Conservation (phyloP, 768 basidiomycete species). For the Lactarius psammicola region DNA sequence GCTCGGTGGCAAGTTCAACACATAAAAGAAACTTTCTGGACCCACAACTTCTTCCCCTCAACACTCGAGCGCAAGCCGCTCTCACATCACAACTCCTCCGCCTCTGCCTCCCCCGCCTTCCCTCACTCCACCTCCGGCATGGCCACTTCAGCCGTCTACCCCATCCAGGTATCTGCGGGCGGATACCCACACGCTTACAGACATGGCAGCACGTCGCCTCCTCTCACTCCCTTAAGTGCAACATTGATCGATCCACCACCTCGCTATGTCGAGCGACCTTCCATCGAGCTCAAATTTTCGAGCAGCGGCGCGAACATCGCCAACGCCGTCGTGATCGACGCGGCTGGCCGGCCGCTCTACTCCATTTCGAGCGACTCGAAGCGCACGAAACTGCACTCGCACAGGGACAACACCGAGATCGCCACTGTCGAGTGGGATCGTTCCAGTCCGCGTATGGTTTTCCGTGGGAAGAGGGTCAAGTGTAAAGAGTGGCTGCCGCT, state of each 20-base stretch:
- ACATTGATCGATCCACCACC: constrained; percentile 6
- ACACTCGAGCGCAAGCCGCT: constrained; percentile 11
- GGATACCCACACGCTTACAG: constrained; percentile 4
- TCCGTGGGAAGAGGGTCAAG: constrained; percentile 14
- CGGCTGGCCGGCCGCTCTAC: constrained; percentile 9
- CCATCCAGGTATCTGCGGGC: constrained; percentile 22
- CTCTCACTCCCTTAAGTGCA: constrained; percentile 1
- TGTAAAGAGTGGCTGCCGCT: constrained; percentile 24
- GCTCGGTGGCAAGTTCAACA: background rate
- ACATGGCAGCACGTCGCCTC: background rate
- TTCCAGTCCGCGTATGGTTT: constrained; percentile 18
- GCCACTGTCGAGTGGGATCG: constrained; percentile 23
- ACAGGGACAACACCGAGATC: background rate
- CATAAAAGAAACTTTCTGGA: constrained; percentile 11
- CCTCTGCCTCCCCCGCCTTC: too few species aligned
- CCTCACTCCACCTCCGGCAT: background rate
- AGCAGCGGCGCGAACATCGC: constrained; percentile 7
- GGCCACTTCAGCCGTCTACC: constrained; percentile 4
- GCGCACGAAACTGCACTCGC: constrained; percentile 10
- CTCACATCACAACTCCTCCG: background rate
- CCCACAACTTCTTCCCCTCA: background rate
- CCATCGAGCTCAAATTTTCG: constrained; percentile 18
- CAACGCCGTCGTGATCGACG: constrained; percentile 9
- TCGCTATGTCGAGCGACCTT: constrained; percentile 2
- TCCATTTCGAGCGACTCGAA: constrained; percentile 12